A percentile compares a stretch with the other conserved stretches of the same genome.
phyloP scores from a whole-genome alignment of 2,329 filamentous ascomycete genomes.

The Coniochaeta prunicola region DNA sequence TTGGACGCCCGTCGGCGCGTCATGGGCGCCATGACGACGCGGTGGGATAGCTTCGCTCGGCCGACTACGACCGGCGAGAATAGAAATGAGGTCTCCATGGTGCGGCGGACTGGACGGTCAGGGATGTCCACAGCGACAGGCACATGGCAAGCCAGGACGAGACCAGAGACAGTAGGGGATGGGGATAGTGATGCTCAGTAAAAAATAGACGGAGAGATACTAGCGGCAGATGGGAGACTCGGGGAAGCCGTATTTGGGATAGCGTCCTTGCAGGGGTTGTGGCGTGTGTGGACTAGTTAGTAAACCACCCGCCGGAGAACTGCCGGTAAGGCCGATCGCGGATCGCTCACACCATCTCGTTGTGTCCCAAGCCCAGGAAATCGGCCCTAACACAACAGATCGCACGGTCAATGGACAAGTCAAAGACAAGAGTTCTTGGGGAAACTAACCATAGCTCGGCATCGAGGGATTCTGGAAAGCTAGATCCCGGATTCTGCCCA shows the following conservation, averaged over 20 bases:
- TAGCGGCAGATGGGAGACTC: background rate
- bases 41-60: background rate
- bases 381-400: background rate
- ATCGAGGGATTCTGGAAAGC: background rate
- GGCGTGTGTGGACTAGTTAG: background rate
- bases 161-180: background rate
- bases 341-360: background rate
- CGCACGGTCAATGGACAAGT: background rate
- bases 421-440: background rate
- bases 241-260: background rate
- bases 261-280: background rate
- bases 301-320: background rate
- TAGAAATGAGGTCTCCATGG: background rate
- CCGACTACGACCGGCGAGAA: background rate
- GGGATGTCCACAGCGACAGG: background rate
- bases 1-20: background rate
- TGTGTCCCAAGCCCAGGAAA: background rate
- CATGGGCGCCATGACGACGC: constrained; percentile 1
- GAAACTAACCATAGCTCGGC: background rate
- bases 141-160: background rate
- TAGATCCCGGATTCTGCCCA: background rate
- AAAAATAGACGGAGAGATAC: background rate
- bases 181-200: background rate
- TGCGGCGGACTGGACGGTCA: background rate
- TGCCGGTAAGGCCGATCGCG: background rate